Evolutionary conservation across 2,329 filamentous ascomycete species (phyloP), one percentile per base, ranked within the genome.

Genomic region (Xylaria sp.): DNA sequence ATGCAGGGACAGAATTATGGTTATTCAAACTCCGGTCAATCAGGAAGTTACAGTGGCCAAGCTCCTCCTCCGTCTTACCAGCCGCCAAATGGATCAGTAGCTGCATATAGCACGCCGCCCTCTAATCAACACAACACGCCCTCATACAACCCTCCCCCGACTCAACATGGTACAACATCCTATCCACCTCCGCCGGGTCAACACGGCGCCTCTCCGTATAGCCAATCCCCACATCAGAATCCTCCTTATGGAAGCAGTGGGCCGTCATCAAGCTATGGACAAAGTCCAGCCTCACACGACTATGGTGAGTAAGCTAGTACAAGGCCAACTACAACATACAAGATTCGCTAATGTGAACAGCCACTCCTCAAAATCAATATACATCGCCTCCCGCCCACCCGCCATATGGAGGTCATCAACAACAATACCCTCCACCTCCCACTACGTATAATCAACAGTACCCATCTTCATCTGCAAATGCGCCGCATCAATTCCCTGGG

Each of bases 51-150:
- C 74, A 83, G 79, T 63, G 89, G 87, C 58, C 80, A 84, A 60
- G 86, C 88, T 40, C 89, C 89, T 12, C 84, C 86, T n/a, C 75
- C 82, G 14, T 83, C 85, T 6, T 89, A 89, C 73, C 84, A 88
- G 69, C 77, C 80, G 28, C 69, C 74, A 53, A 69, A 55, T 56
- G 60, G 66, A 50, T 65, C 74, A 49, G 67, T 72, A 33, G 57
- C 70, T 37, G 59, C 75, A 46, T 74, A 75, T 57, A 72, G 67
- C 61, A 70, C 74, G 14, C 69, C 75, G 12, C 58, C 69, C n/a
- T 64, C 71, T 35, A 67, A 68, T 53, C 67, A 70, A 58, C 70
- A 72, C 35, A 53, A 73, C 28, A 72, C 74, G 23, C 60, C 69
- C 43, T 65, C 70, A 53, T 70, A 67, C 56, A 68, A 57, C 38